Base-by-base conservation (phyloP, 148 eudicot genomes). In the Cornus kousa region DNA sequence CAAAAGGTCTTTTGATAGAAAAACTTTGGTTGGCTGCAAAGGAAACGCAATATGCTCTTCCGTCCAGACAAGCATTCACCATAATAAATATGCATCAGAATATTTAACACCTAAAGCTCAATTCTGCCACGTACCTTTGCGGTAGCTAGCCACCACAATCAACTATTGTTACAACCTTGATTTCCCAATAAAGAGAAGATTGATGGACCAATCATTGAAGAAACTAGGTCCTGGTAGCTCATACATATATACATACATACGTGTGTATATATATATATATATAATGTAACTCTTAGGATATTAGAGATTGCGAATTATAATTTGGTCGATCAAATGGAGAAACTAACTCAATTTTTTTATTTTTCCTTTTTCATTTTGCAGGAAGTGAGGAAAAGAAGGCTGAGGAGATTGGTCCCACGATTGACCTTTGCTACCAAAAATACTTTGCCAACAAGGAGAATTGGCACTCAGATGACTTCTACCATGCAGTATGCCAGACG, bases 401-500 rank as follows among this genome's bases (percentile, higher is more conserved):
- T 1, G 81, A 78, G 66, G 82, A 79, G 74, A 85, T 92, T 19
- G 91, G 78, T 65, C 80, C 81, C 8, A 70, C 84, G 22, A 88
- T 86, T 67, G 83, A 74, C 67, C 76, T 50, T 43, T 90, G 85
- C 69, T 89, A 92, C 9, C 82, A 86, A 5, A 75, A 71, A 60
- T 78, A 81, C 73, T 62, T 83, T 92, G 19, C n/a, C 22, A 43
- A 70, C 5, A 7, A 71, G 16, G 64, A 74, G 40, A 66, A 83
- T 0, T 84, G 71, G 81, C 80, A 11, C 40, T 68, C 75, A 1
- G 76, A 78, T 35, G 89, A 90, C 2, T 94, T 94, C 81, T 90
- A 84, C 78, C 84, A 78, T 81, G 92, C 95, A 68, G 81, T 94
- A 22, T 92, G 88, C 80, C 76, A 85, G 62, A 85, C 85, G 39